Percentiles rank a stretch among this genome's conserved stretches.
These are phyloP conservation scores for Alternaria arborescens DNA, from an alignment of 2,329 filamentous ascomycete species.

Conservation along the genomic window DNA sequence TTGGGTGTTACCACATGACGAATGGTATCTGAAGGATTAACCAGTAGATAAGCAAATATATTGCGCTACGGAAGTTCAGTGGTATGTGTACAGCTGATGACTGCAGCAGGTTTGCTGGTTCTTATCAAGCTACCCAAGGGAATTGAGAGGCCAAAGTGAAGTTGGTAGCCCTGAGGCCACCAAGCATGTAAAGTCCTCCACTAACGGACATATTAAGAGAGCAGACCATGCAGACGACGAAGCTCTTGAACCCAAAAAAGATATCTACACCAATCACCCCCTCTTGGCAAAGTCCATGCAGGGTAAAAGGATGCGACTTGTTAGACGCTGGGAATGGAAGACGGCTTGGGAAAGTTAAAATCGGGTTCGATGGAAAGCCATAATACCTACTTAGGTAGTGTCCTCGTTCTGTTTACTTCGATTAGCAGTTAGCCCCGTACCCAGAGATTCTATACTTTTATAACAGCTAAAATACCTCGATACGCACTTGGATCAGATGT, in stretches of 20 bases:
- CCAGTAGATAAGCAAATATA: background rate
- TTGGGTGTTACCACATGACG: background rate
- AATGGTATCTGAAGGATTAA: background rate
- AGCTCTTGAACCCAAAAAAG: too few species aligned
- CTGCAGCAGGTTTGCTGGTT: background rate
- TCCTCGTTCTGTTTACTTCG: background rate
- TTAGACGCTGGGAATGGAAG: background rate
- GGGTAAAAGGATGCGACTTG: background rate
- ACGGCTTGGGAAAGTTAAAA: background rate
- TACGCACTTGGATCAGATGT: background rate
- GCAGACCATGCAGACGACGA: background rate
- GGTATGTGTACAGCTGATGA: background rate
- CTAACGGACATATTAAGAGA: background rate
- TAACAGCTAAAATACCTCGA: background rate
- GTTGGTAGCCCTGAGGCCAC: background rate
- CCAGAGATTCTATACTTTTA: background rate
- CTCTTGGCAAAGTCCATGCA: too few species aligned
- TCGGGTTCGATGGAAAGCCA: background rate
- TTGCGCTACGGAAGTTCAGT: background rate
- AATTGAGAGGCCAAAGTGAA: background rate
- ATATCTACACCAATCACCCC: background rate
- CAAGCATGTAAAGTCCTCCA: background rate
- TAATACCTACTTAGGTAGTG: background rate
- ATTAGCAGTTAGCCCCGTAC: background rate
- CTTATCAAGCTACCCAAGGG: background rate